These are phyloP conservation scores for Neoboletus magnificus DNA, from an alignment of 768 basidiomycete species.

Conservation along the genomic window DNA sequence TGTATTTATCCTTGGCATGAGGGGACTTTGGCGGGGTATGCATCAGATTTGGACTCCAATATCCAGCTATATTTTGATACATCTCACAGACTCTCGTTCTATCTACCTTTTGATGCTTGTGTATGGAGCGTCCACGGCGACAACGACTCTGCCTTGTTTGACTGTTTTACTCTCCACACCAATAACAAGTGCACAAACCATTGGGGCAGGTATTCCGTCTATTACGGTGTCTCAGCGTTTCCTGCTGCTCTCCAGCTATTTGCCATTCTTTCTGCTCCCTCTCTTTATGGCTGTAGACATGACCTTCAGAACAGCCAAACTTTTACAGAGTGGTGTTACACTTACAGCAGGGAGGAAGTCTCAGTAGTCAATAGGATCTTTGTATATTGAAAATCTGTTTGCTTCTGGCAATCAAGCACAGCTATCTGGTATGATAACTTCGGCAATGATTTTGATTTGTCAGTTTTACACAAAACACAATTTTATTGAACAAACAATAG, in stretches of 20 bases:
- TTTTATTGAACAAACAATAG: no score
- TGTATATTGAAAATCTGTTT: neutral
- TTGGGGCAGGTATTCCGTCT: slow-evolving; percentile 32
- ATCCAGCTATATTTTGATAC: neutral
- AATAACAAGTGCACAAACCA: slow-evolving; percentile 33
- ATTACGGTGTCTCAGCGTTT: slow-evolving; percentile 50
- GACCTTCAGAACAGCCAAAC: slow-evolving; percentile 39
- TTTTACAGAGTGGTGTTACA: slow-evolving; percentile 29
- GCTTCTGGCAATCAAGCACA: neutral
- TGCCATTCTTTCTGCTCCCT: slow-evolving; percentile 75
- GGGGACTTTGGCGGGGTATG: slow-evolving; percentile 55
- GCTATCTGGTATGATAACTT: no score
- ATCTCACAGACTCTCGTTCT: slow-evolving; percentile 41
- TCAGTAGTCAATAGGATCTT: slow-evolving; percentile 3
- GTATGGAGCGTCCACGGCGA: slow-evolving; percentile 76
- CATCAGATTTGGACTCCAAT: neutral
- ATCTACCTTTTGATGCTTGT: slow-evolving; percentile 64
- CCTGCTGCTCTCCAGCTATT: slow-evolving; percentile 63
- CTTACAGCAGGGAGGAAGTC: slow-evolving; percentile 12
- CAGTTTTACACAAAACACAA: no score
- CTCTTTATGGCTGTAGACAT: slow-evolving; percentile 74
- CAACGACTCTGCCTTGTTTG: slow-evolving; percentile 74
- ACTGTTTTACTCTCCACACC: slow-evolving; percentile 55
- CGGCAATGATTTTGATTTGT: no score
- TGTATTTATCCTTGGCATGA: slow-evolving; percentile 66